Conservation (phyloP, 139 green algal genomes). For the Chlorella vulgaris region DNA sequence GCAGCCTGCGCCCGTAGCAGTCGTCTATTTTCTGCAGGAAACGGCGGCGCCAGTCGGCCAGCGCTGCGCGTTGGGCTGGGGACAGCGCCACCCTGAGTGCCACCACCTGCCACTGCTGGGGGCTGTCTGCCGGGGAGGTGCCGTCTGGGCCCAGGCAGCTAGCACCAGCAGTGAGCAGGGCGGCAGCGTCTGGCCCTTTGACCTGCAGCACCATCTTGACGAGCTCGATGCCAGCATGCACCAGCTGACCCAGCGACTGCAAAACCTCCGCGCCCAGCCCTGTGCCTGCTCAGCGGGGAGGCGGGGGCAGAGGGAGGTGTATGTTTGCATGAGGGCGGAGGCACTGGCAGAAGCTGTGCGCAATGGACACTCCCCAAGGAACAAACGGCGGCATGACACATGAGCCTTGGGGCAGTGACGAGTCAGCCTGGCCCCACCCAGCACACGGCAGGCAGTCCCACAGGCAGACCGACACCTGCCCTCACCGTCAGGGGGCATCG, state of each 20-base stretch:
- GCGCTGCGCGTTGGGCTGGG: not conserved
- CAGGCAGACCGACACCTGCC: too few species aligned
- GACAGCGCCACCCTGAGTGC: slow-evolving; percentile 8
- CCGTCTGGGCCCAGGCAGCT: not conserved
- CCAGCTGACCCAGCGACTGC: not conserved
- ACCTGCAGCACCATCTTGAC: slow-evolving; percentile 29
- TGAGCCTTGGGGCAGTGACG: too few species aligned
- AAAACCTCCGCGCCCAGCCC: not conserved
- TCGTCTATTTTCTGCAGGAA: slow-evolving; percentile 30
- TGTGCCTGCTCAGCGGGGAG: not conserved
- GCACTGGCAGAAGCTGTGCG: too few species aligned
- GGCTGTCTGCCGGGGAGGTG: slow-evolving; percentile 2
- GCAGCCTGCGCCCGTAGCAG: slow-evolving; percentile 24
- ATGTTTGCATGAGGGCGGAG: too few species aligned
- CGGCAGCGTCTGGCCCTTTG: slow-evolving; percentile 4
- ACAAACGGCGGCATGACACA: too few species aligned
- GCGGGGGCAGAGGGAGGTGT: not conserved
- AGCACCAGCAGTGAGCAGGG: not conserved
- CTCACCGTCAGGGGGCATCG: slow-evolving; percentile 1
- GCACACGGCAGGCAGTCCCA: too few species aligned
- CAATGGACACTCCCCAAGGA: too few species aligned
- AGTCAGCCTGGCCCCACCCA: too few species aligned
- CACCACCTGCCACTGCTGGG: slow-evolving; percentile 26
- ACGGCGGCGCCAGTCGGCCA: slow-evolving; percentile 28
- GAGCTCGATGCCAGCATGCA: slow-evolving; percentile 26